phyloP scores from a whole-genome alignment of 148 eudicot genomes.

The Camellia japonica region DNA sequence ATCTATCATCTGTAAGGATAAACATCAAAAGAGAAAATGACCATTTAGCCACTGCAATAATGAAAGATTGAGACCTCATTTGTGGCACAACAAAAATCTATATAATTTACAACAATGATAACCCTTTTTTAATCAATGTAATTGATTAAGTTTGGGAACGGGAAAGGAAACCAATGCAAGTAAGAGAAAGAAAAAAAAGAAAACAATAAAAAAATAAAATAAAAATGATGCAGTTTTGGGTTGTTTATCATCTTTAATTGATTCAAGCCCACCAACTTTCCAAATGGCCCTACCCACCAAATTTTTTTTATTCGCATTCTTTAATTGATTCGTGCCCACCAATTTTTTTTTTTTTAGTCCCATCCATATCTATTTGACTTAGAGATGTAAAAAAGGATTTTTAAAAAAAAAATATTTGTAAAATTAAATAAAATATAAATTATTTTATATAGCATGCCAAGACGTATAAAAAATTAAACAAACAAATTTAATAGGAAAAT shows the following conservation, averaged over 20 bases:
- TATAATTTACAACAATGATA: neutral
- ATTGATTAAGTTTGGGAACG: neutral
- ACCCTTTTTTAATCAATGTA: no score
- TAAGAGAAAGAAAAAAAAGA: no score
- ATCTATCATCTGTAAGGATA: neutral
- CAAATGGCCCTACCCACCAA: neutral
- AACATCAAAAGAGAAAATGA: no score
- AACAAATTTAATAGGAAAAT: no score
- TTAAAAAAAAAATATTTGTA: no score
- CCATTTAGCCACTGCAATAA: neutral
- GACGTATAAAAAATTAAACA: neutral
- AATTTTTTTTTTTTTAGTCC: no score
- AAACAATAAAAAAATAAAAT: no score
- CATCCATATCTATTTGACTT: neutral
- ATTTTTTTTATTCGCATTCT: neutral
- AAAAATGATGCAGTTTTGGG: neutral
- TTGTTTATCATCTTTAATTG: neutral
- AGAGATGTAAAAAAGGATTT: neutral
- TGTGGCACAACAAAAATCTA: neutral
- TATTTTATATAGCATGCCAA: neutral
- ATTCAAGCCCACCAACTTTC: neutral
- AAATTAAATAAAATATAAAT: no score
- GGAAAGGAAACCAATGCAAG: neutral
- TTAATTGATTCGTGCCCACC: neutral
- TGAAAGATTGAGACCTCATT: neutral